Evolutionary conservation across 1,284 basidiomycete species (phyloP).

Genomic region (Serendipita sp.): DNA sequence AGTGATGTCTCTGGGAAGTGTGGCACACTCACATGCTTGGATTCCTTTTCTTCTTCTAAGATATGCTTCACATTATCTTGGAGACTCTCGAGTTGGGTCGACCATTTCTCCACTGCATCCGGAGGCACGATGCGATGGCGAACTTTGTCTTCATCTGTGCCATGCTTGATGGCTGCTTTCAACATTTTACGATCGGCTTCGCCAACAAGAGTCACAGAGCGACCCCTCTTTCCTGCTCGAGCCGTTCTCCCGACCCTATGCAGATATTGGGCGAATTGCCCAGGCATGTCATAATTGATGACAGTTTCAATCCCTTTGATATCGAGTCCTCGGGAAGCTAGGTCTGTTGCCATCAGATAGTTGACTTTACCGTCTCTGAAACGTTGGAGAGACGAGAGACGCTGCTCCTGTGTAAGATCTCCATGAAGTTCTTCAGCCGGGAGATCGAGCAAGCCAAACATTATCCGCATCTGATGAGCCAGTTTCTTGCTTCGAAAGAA

Average conservation of each 20-base stretch:
- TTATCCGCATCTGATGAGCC: constrained; percentile 89
- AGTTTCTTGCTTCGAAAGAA: constrained; percentile 94
- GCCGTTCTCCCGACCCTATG: constrained; percentile 96
- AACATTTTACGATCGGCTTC: constrained; percentile 94
- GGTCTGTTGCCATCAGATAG: constrained; percentile 88
- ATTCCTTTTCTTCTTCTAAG: constrained; percentile 87
- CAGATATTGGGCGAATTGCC: constrained; percentile 83
- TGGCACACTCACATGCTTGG: constrained; percentile 55
- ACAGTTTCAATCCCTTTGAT: constrained; percentile 97
- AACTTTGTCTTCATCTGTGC: constrained; percentile 63
- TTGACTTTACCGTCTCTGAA: constrained; percentile 80
- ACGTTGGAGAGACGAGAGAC: constrained; percentile 68
- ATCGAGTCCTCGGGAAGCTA: constrained; percentile 89
- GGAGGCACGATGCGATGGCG: constrained; percentile 79
- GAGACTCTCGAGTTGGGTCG: constrained; percentile 53
- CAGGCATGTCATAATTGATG: constrained; percentile 97
- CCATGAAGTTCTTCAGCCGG: constrained; percentile 88
- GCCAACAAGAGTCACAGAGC: constrained; percentile 93
- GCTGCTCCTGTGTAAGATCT: constrained; percentile 91
- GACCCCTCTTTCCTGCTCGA: constrained; percentile 82
- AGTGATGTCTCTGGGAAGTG: constrained; percentile 11
- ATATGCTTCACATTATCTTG: constrained; percentile 74
- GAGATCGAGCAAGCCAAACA: constrained; percentile 81
- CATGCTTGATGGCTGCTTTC: constrained; percentile 88
- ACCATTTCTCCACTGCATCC: constrained; percentile 65